phyloP scores from a whole-genome alignment of 768 basidiomycete species.

The Xerocomellus intermedius region DNA sequence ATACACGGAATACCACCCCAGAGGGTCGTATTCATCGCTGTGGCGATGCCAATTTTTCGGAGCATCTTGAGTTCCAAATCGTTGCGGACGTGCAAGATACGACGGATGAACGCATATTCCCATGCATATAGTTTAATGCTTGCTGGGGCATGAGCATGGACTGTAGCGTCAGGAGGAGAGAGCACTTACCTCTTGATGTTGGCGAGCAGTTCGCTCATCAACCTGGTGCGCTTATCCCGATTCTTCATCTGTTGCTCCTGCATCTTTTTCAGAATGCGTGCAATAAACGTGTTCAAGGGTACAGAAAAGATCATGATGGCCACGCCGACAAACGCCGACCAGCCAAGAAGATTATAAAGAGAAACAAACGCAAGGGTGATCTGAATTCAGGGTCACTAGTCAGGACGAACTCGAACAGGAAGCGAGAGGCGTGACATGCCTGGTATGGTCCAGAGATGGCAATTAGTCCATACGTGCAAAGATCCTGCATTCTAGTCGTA shows the following conservation, averaged over 20 bases:
- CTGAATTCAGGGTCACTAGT: constrained; percentile 33
- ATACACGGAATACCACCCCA: constrained; percentile 67
- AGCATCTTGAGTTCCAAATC: constrained; percentile 81
- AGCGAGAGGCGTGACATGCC: constrained; percentile 36
- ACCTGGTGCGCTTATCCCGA: constrained; percentile 74
- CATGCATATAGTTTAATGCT: constrained; percentile 93
- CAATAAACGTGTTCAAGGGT: constrained; percentile 73
- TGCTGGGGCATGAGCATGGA: neutral
- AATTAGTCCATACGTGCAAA: constrained; percentile 82
- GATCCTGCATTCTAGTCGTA: constrained; percentile 72
- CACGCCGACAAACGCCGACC: constrained; percentile 88
- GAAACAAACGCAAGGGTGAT: constrained; percentile 88
- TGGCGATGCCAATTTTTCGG: constrained; percentile 74
- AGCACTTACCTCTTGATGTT: constrained; percentile 76
- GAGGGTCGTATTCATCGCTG: constrained; percentile 59
- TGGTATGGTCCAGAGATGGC: constrained; percentile 84
- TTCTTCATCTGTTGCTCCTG: constrained; percentile 94
- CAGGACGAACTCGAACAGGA: neutral
- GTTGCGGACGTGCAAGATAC: constrained; percentile 77
- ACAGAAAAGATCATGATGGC: constrained; percentile 84
- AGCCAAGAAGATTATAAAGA: constrained; percentile 86
- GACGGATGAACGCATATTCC: constrained; percentile 87
- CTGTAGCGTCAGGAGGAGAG: neutral
- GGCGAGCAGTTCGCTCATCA: constrained; percentile 92
- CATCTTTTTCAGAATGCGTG: constrained; percentile 66